phyloP scores from a whole-genome alignment of 2,329 filamentous ascomycete species.

The Akanthomyces lecanii region DNA sequence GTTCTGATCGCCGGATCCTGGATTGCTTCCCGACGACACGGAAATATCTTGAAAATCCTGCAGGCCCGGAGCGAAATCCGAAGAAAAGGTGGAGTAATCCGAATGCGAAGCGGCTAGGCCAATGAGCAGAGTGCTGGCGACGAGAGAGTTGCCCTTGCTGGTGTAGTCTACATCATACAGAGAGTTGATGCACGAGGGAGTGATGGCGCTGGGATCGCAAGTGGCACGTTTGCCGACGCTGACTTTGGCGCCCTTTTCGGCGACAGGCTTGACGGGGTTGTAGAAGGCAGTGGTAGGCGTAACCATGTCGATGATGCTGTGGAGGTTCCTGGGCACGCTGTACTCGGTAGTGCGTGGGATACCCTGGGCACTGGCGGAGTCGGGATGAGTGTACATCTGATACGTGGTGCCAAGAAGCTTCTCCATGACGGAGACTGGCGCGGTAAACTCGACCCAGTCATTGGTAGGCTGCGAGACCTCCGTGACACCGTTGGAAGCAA shows the following conservation, averaged over 20 bases:
- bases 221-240: background rate
- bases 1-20: background rate
- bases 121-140: slow-evolving; percentile 17
- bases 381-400: background rate
- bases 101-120: slow-evolving; percentile 14
- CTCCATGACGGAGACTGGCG: slow-evolving; percentile 14
- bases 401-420: slow-evolving; percentile 12
- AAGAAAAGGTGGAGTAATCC: slow-evolving; percentile 12
- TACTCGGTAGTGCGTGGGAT: slow-evolving; percentile 19
- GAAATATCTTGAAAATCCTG: slow-evolving; percentile 16
- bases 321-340: slow-evolving; percentile 18
- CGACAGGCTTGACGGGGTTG: too few relatives aligned
- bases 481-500: slow-evolving; percentile 17
- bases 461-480: slow-evolving; percentile 12
- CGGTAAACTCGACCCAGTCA: slow-evolving; percentile 15
- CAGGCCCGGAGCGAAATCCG: background rate
- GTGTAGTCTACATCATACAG: slow-evolving; percentile 19
- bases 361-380: background rate
- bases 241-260: background rate
- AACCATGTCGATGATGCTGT: slow-evolving; percentile 19
- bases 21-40: background rate
- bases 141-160: slow-evolving; percentile 9
- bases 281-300: slow-evolving; percentile 18
- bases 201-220: background rate
- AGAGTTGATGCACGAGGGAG: slow-evolving; percentile 16